These are phyloP conservation scores for Lachancea nothofagi DNA, from an alignment of 805 yeast genomes.

Conservation along the genomic window DNA sequence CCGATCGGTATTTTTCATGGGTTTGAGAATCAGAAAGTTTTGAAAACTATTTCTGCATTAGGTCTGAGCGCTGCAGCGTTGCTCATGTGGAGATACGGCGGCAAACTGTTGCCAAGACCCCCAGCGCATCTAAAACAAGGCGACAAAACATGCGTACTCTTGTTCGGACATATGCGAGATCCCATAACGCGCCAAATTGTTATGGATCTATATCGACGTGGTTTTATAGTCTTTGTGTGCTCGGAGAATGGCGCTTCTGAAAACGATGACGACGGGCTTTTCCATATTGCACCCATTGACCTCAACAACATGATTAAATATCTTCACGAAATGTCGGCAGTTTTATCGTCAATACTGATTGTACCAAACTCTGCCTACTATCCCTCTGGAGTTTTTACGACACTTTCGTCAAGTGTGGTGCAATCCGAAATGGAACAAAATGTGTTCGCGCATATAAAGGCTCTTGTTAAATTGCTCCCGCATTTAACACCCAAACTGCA, in stretches of 20 bases:
- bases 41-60: neutral
- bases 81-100: neutral
- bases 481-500: constrained; percentile 19
- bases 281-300: constrained; percentile 23
- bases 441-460: constrained; percentile 20
- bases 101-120: constrained; percentile 2
- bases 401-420: constrained; percentile 17
- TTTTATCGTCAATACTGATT: constrained; percentile 24
- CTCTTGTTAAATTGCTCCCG: constrained; percentile 21
- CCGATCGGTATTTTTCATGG: neutral
- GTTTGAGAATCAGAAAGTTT: neutral
- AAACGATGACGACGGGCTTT: constrained; percentile 28
- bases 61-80: constrained; percentile 6
- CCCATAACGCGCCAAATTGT: constrained; percentile 34
- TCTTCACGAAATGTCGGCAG: constrained; percentile 11
- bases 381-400: constrained; percentile 22
- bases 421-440: constrained; percentile 25
- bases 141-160: constrained; percentile 17
- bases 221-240: constrained; percentile 31
- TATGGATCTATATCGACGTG: constrained; percentile 32
- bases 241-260: constrained; percentile 21
- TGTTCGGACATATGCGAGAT: constrained; percentile 33
- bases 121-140: constrained; percentile 10
- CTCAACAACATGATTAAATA: constrained; percentile 18
- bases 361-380: constrained; percentile 33